Percentiles rank a stretch among this genome's conserved stretches.
phyloP scores from a whole-genome alignment of 345 rosid genomes.

The Ceriops tagal region DNA sequence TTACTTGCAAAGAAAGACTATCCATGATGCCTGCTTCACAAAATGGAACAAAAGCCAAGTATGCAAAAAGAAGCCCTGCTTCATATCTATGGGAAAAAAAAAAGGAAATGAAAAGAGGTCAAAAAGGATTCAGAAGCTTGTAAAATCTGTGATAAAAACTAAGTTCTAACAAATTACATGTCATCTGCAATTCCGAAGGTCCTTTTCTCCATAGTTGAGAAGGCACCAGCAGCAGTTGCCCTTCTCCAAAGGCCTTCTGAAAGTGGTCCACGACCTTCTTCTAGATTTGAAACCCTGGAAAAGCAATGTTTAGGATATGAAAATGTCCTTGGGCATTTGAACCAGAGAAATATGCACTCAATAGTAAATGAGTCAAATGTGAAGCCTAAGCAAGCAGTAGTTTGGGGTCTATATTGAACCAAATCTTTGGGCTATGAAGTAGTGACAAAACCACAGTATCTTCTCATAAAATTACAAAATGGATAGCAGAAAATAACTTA shows the following conservation, averaged over 20 bases:
- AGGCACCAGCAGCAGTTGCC: constrained; percentile 77
- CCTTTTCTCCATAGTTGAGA: constrained; percentile 68
- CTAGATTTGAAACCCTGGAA: constrained; percentile 51
- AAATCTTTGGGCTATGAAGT: too few relatives aligned
- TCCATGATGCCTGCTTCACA: constrained; percentile 81
- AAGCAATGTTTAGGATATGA: constrained; percentile 14
- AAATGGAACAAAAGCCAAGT: constrained; percentile 91
- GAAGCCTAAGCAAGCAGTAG: not conserved
- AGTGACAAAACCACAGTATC: too few relatives aligned
- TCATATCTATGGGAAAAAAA: constrained; percentile 56
- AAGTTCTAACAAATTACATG: constrained; percentile 46
- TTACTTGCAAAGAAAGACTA: constrained; percentile 83
- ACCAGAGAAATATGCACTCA: not conserved
- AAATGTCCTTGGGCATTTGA: not conserved
- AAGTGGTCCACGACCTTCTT: constrained; percentile 49
- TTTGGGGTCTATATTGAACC: too few relatives aligned
- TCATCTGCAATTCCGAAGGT: constrained; percentile 95
- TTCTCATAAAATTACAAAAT: too few relatives aligned
- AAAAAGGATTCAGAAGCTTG: not conserved
- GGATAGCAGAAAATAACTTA: too few relatives aligned
- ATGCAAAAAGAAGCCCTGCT: constrained; percentile 92
- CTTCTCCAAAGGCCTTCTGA: constrained; percentile 90
- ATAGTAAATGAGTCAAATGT: not conserved
- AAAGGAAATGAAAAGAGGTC: constrained; percentile 12
- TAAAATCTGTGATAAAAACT: not conserved